These are phyloP conservation scores for Globisporangium paddicum DNA, from an alignment of 352 stramenopile species.

Conservation along the genomic window DNA sequence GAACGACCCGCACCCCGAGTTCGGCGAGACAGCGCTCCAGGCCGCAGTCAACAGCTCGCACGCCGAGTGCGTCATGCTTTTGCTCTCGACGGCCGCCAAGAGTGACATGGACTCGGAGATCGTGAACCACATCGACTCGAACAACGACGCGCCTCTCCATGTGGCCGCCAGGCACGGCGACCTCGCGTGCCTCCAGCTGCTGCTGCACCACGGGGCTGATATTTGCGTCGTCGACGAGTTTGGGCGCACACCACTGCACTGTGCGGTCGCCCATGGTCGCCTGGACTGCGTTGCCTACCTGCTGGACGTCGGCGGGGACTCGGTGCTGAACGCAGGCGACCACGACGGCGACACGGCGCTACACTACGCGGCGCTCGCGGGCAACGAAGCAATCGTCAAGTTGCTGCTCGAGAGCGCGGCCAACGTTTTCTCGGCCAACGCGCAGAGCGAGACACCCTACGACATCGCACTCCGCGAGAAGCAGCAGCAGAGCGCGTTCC, in stretches of 20 bases:
- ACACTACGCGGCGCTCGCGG: constrained; percentile 66
- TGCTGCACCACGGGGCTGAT: constrained; percentile 77
- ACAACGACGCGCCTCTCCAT: constrained; percentile 77
- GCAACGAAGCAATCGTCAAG: constrained; percentile 59
- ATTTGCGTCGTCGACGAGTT: constrained; percentile 82
- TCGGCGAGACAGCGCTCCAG: constrained; percentile 79
- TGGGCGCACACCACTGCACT: constrained; percentile 76
- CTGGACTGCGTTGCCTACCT: constrained; percentile 76
- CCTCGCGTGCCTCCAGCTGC: constrained; percentile 59
- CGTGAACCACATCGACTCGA: constrained; percentile 81
- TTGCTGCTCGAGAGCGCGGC: constrained; percentile 73
- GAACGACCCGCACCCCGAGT: constrained; percentile 84
- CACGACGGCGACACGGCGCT: constrained; percentile 71
- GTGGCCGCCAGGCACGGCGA: constrained; percentile 69
- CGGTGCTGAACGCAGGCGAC: constrained; percentile 73
- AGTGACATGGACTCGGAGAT: constrained; percentile 87
- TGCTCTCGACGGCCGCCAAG: constrained; percentile 70
- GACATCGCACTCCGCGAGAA: constrained; percentile 53
- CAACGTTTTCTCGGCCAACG: constrained; percentile 57
- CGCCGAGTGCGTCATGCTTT: constrained; percentile 46
- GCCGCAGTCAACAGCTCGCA: constrained; percentile 63
- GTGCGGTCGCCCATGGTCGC: constrained; percentile 51
- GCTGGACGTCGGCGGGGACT: constrained; percentile 79
- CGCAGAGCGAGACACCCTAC: constrained; percentile 56
- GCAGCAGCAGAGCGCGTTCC: constrained; percentile 36